phyloP scores from a whole-genome alignment of 1,284 basidiomycete genomes.

The Cutaneotrichosporon cutaneum region DNA sequence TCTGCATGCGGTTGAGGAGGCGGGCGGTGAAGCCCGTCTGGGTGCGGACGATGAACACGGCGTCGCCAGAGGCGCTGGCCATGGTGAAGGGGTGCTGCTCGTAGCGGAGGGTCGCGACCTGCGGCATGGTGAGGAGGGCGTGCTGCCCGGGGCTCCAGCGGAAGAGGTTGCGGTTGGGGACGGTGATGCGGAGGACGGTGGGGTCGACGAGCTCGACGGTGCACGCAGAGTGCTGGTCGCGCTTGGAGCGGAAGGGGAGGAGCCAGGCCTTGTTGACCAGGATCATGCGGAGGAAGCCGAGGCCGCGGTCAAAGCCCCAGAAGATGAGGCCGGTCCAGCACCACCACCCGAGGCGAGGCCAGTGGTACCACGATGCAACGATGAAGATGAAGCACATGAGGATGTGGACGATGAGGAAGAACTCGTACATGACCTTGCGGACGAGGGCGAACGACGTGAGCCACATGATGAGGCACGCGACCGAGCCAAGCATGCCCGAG shows the following conservation, averaged over 20 bases:
- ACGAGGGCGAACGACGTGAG: constrained; percentile 54
- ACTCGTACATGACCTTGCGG: constrained; percentile 56
- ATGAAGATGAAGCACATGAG: constrained; percentile 30
- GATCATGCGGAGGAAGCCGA: constrained; percentile 60
- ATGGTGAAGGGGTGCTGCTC: constrained; percentile 50
- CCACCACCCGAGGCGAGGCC: constrained; percentile 11
- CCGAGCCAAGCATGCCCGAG: constrained; percentile 5
- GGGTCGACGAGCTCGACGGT: constrained; percentile 57
- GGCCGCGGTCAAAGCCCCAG: constrained; percentile 65
- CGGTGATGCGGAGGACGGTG: constrained; percentile 43
- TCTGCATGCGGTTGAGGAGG: constrained; percentile 28
- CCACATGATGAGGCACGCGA: constrained; percentile 43
- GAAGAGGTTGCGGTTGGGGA: constrained; percentile 21
- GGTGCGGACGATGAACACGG: constrained; percentile 21
- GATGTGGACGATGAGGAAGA: constrained; percentile 58
- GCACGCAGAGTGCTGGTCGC: constrained; percentile 30
- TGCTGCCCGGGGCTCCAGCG: constrained; percentile 44
- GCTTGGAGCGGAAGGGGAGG: constrained; percentile 37
- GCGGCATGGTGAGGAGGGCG: constrained; percentile 43
- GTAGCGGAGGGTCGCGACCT: constrained; percentile 41
- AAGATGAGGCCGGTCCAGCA: constrained; percentile 38
- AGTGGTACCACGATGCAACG: constrained; percentile 25
- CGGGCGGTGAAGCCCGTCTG: constrained; percentile 40
- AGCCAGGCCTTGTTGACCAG: constrained; percentile 58
- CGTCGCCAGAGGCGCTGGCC: constrained; percentile 29